Evolutionary conservation across 2,329 filamentous ascomycete genomes (phyloP), one percentile per base, ranked within the genome.

Genomic region (Aspergillus phoenicis): DNA sequence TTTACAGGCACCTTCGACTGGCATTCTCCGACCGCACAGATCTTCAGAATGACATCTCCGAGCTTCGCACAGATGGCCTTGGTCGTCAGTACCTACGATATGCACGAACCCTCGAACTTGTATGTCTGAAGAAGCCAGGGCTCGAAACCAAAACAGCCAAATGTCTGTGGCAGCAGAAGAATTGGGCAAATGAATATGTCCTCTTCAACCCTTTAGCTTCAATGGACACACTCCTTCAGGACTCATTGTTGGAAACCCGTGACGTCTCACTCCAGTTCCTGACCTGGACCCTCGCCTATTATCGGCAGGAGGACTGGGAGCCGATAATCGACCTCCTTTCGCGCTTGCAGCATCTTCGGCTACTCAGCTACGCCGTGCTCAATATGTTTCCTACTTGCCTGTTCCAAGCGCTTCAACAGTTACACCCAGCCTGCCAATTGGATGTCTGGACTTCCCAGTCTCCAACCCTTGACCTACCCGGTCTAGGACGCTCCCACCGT

Each of bases 391-490:
- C 60, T 1, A 22, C 22, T 8, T 4, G 5, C 8, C n/a, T 64
- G 4, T 20, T 20, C 6, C n/a, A 60, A 1, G 45, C 57, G 11
- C 26, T 64, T 2, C 33, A 24, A 10, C 30, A 28, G 6, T 7
- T 38, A 38, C 62, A 64, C 24, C 57, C 62, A 1, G 13, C 8
- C 0, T 64, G 62, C 26, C 20, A 11, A 5, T 3, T 64, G 1
- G 22, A 62, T 20, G 33, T 62, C 2, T 60, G 60, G 57, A 41
- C 7, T 1, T 15, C 20, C 15, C 62, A 64, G 28, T 26, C n/a
- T 5, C 47, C 43, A 13, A 26, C n/a, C 10, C 22, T 58, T 5
- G 41, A 57, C 17, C 7, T 30, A 1, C 26, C 22, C 0, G 49
- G 49, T 8, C 5, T 52, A 26, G 49, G 30, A 13, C 49, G 30